Percentiles rank a stretch among this genome's conserved stretches.
These are phyloP conservation scores for Pistacia vera DNA, from an alignment of 345 rosid species.

Conservation along the genomic window DNA sequence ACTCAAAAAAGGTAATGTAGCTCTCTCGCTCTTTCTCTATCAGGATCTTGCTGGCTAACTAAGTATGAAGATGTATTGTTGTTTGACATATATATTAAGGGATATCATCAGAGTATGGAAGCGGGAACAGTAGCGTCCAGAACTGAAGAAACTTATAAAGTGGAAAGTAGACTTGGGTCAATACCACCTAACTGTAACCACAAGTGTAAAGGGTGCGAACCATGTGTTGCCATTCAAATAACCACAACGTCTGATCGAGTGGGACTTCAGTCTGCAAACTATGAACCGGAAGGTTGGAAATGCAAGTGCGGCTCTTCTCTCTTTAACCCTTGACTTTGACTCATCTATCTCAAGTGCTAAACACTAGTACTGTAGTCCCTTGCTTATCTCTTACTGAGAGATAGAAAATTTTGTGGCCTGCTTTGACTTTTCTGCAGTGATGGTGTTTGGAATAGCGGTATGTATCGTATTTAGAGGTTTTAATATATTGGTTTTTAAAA, in stretches of 20 bases:
- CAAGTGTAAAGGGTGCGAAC: slow-evolving; percentile 28
- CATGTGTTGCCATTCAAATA: slow-evolving; percentile 36
- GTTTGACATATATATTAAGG: neutral
- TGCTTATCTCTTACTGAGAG: too few relatives aligned
- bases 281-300: slow-evolving; percentile 46
- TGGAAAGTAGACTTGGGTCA: slow-evolving; percentile 34
- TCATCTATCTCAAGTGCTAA: neutral
- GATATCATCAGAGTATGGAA: neutral
- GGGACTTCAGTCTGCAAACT: slow-evolving; percentile 27
- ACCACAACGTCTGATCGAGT: slow-evolving; percentile 25
- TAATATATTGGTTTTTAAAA: too few relatives aligned
- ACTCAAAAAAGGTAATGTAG: slow-evolving; percentile 12
- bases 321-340: slow-evolving; percentile 24
- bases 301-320: slow-evolving; percentile 43
- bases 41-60: neutral
- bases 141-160: slow-evolving; percentile 8
- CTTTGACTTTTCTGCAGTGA: too few relatives aligned
- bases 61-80: neutral
- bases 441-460: too few relatives aligned
- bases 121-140: neutral
- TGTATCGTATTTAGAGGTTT: too few relatives aligned
- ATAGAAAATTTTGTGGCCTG: too few relatives aligned
- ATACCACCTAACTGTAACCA: slow-evolving; percentile 32
- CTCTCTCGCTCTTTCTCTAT: neutral
- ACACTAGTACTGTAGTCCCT: too few relatives aligned